phyloP scores from a whole-genome alignment of 495 filamentous ascomycete species.

The Daldinia bambusicola region DNA sequence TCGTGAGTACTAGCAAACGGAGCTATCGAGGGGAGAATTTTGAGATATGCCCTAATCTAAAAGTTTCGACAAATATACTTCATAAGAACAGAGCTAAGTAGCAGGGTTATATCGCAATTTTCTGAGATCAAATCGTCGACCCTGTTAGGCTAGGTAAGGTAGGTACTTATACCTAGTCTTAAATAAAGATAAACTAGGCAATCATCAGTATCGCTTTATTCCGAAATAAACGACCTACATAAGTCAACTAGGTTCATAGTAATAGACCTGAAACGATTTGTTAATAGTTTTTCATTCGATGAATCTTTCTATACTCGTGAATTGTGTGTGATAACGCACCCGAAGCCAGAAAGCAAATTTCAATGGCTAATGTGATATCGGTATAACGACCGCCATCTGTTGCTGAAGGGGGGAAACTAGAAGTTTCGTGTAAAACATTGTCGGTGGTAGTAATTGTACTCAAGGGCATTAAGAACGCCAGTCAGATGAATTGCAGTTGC shows the following conservation, averaged over 20 bases:
- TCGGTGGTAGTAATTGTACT: slow-evolving; percentile 53
- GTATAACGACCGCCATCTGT: background rate
- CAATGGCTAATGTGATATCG: background rate
- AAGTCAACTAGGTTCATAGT: no score
- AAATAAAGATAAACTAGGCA: background rate
- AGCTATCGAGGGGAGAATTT: no score
- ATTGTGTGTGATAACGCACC: background rate
- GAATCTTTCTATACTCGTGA: background rate
- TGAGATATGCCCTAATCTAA: no score
- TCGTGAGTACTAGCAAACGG: no score
- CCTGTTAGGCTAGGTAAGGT: background rate
- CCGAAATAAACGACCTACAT: background rate
- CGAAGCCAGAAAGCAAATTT: background rate
- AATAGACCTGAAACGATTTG: background rate
- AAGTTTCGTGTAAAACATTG: slow-evolving; percentile 28
- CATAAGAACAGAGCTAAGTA: no score
- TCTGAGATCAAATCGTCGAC: background rate
- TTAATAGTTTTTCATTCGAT: background rate
- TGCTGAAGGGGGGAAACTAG: background rate
- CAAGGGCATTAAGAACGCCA: slow-evolving; percentile 67
- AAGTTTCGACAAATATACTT: no score
- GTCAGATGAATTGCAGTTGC: slow-evolving; percentile 67
- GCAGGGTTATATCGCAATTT: background rate
- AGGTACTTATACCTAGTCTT: no score
- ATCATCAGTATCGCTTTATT: background rate